Evolutionary conservation across 2,329 filamentous ascomycete genomes (phyloP).

Genomic region (Grosmannia clavigera): DNA sequence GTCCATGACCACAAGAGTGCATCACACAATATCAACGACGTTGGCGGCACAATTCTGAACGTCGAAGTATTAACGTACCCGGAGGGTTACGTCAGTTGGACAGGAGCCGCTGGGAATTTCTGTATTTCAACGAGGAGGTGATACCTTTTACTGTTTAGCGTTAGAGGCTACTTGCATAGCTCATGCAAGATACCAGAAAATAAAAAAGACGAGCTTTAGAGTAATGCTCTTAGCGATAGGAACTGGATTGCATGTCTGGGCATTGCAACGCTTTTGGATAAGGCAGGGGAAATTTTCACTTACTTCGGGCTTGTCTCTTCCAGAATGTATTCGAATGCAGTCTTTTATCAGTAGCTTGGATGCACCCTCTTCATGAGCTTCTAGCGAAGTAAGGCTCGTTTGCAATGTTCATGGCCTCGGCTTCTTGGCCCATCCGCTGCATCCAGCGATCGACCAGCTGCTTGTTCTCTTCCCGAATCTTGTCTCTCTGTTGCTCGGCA

Average conservation of each 20-base stretch:
- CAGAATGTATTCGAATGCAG: background rate
- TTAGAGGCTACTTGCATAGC: too few species aligned
- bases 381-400: constrained; percentile 32
- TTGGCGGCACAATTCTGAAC: constrained; percentile 68
- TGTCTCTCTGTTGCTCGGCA: constrained; percentile 62
- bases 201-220: too few species aligned
- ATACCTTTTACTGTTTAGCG: background rate
- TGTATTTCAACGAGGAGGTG: constrained; percentile 64
- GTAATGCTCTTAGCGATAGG: too few species aligned
- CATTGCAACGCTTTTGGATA: too few species aligned
- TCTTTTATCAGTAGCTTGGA: background rate
- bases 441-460: constrained; percentile 88
- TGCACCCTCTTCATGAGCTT: background rate
- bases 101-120: constrained; percentile 68
- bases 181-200: too few species aligned
- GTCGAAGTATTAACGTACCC: constrained; percentile 53
- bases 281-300: too few species aligned
- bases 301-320: background rate
- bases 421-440: constrained; percentile 73
- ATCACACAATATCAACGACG: constrained; percentile 63
- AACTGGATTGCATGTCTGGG: too few species aligned
- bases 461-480: constrained; percentile 70
- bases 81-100: constrained; percentile 83
- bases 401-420: constrained; percentile 69
- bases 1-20: constrained; percentile 70